A percentile compares a stretch with the other conserved stretches of the same genome.
phyloP scores from a whole-genome alignment of 2,329 filamentous ascomycete species.

The Aspergillus neoniger region DNA sequence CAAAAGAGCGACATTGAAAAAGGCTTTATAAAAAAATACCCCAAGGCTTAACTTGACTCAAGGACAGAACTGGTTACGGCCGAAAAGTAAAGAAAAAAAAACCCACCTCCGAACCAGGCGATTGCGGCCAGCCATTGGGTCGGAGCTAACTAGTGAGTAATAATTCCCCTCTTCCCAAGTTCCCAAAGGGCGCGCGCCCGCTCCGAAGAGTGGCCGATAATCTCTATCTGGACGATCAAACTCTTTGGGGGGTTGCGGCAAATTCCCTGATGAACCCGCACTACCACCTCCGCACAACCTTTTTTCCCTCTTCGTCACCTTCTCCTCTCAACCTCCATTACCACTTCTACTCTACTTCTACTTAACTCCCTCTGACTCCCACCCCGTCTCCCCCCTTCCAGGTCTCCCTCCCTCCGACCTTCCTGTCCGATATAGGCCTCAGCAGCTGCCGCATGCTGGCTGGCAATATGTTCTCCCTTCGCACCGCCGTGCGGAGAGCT shows the following conservation, averaged over 20 bases:
- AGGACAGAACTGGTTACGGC: not conserved
- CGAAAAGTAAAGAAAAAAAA: not conserved
- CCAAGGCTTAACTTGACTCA: not conserved
- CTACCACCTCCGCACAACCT: constrained; percentile 17
- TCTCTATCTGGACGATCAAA: constrained; percentile 9
- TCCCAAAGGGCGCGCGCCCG: constrained; percentile 8
- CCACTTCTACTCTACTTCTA: constrained; percentile 13
- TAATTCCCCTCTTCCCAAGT: constrained; percentile 2
- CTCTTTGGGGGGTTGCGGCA: constrained; percentile 17
- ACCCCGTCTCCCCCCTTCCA: constrained; percentile 1
- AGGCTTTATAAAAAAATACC: too few relatives aligned
- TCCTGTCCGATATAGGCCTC: constrained; percentile 19
- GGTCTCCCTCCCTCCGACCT: constrained; percentile 15
- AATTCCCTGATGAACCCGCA: constrained; percentile 19
- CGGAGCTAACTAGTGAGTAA: constrained; percentile 4
- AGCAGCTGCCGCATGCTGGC: constrained; percentile 46
- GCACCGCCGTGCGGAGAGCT: constrained; percentile 49
- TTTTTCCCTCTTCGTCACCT: constrained; percentile 16
- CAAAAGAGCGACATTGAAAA: too few relatives aligned
- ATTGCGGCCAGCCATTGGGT: not conserved
- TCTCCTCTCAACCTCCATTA: constrained; percentile 18
- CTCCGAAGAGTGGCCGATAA: constrained; percentile 13
- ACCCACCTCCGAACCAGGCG: not conserved
- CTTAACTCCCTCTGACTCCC: constrained; percentile 7
- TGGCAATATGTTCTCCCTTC: constrained; percentile 47